These are phyloP conservation scores for Populus pruinosa DNA, from an alignment of 345 rosid species.

Conservation along the genomic window DNA sequence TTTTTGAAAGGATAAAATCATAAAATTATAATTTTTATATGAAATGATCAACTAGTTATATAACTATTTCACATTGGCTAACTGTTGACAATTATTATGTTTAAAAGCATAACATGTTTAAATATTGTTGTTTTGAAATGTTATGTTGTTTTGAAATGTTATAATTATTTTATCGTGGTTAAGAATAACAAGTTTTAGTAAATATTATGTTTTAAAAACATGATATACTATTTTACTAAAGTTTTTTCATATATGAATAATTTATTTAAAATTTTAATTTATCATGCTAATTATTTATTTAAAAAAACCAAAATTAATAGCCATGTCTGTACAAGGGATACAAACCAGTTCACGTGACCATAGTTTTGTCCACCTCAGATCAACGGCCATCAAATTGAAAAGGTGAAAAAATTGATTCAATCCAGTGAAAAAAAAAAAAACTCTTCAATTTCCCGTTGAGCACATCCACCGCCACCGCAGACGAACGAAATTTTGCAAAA, in stretches of 20 bases:
- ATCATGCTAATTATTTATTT: too few species aligned
- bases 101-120: too few species aligned
- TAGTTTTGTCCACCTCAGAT: not conserved
- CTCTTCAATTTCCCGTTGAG: not conserved
- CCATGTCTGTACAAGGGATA: not conserved
- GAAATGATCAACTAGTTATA: too few species aligned
- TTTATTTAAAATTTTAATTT: too few species aligned
- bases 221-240: too few species aligned
- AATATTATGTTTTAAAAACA: too few species aligned
- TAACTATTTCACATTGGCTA: accelerated
- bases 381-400: not conserved
- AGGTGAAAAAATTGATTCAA: not conserved
- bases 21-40: too few species aligned
- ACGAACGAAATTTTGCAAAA: not conserved
- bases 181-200: too few species aligned
- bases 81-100: too few species aligned
- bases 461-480: not conserved
- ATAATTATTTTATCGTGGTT: accelerated
- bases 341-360: not conserved
- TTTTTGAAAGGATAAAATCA: too few species aligned
- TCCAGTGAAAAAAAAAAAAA: not conserved
- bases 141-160: accelerated
- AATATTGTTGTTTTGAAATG: accelerated
- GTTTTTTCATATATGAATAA: too few species aligned
- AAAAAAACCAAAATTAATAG: not conserved